phyloP scores from a whole-genome alignment of 129 eudicot species.

The Tagetes erecta region DNA sequence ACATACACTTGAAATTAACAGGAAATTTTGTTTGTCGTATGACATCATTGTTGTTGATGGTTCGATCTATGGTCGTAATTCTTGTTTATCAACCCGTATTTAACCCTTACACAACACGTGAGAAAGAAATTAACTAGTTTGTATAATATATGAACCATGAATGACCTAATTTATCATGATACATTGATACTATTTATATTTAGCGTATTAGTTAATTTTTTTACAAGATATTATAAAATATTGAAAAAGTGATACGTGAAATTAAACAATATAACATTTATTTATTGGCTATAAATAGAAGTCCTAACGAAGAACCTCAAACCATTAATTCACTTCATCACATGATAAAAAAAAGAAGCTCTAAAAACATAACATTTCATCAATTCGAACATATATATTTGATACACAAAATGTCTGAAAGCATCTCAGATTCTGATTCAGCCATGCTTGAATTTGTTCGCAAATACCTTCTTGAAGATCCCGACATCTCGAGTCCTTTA shows the following conservation, averaged over 20 bases:
- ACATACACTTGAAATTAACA: too few species aligned
- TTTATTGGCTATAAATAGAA: constrained; percentile 36
- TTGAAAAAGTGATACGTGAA: background rate
- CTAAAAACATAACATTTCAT: constrained; percentile 5
- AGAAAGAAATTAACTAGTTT: too few species aligned
- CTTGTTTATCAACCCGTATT: too few species aligned
- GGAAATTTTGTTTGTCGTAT: too few species aligned
- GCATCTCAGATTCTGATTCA: constrained; percentile 47
- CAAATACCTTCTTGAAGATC: constrained; percentile 41
- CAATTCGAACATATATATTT: background rate
- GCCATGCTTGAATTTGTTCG: constrained; percentile 50
- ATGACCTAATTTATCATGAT: too few species aligned
- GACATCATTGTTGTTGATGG: too few species aligned
- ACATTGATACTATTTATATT: too few species aligned
- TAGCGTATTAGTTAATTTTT: too few species aligned
- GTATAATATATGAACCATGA: too few species aligned
- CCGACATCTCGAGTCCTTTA: constrained; percentile 24
- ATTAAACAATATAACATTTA: background rate
- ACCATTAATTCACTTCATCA: constrained; percentile 5
- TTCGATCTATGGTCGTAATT: too few species aligned
- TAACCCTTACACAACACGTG: too few species aligned
- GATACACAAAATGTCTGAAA: constrained; percentile 33
- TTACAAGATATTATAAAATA: background rate
- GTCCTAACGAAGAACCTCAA: constrained; percentile 20
- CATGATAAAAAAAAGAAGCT: constrained; percentile 12